These are phyloP conservation scores for Calonectria multiphialidica DNA, from an alignment of 2,329 filamentous ascomycete genomes.

Conservation along the genomic window DNA sequence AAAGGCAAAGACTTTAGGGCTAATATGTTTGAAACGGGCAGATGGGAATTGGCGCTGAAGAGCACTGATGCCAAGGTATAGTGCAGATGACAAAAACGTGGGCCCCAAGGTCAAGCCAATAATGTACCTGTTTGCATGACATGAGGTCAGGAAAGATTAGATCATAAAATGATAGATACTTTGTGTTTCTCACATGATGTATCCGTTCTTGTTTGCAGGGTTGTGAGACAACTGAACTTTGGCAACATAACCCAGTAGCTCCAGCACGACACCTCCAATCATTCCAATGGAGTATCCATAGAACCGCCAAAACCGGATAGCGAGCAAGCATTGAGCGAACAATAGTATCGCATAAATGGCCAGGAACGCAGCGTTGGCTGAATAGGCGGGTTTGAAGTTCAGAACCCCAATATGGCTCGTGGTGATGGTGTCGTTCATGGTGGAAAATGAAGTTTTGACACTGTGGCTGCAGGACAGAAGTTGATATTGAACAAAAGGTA, in stretches of 20 bases:
- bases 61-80: slow-evolving; percentile 33
- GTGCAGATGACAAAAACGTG: slow-evolving; percentile 33
- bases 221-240: slow-evolving; percentile 31
- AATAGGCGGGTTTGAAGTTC: no score
- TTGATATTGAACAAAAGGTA: no score
- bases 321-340: no score
- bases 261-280: slow-evolving; percentile 31
- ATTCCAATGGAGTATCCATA: slow-evolving; percentile 37
- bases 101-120: slow-evolving; percentile 36
- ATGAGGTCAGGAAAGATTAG: neutral
- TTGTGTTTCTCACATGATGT: slow-evolving; percentile 31
- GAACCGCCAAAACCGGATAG: neutral
- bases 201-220: slow-evolving; percentile 31
- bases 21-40: neutral
- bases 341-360: no score
- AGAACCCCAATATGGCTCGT: no score
- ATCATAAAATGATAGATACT: neutral
- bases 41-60: slow-evolving; percentile 8
- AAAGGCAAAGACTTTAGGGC: neutral
- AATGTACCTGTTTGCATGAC: slow-evolving; percentile 28
- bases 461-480: no score
- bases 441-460: no score
- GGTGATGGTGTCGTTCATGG: no score
- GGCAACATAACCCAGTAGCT: slow-evolving; percentile 33
- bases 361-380: no score